A percentile compares a stretch with the other conserved stretches of the same genome.
These are phyloP conservation scores for Macrotyloma uniflorum DNA, from an alignment of 306 rosid species.

Conservation along the genomic window DNA sequence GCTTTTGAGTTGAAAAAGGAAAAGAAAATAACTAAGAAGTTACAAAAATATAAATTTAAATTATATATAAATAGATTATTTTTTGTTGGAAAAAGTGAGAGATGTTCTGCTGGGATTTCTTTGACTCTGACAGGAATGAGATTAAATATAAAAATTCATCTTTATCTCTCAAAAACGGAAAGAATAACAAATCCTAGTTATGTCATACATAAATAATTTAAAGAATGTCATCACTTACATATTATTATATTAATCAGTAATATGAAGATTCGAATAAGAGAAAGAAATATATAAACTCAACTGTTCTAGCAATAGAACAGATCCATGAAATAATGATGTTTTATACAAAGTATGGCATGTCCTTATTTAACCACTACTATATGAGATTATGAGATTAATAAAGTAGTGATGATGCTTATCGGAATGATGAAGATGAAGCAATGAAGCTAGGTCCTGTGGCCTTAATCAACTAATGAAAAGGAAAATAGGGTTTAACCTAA, in stretches of 20 bases:
- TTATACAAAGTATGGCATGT: neutral
- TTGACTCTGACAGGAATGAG: too few species aligned
- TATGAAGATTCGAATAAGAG: neutral
- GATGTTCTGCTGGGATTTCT: too few species aligned
- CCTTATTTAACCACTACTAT: neutral
- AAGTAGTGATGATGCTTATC: conserved; percentile 11
- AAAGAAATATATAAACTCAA: too few species aligned
- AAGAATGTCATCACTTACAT: neutral
- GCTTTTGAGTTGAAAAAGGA: neutral
- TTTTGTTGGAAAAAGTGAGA: too few species aligned
- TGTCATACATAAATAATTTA: neutral
- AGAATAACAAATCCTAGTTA: neutral
- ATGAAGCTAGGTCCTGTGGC: neutral
- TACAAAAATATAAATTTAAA: too few species aligned
- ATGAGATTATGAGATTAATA: neutral
- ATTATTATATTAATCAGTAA: neutral
- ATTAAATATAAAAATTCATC: too few species aligned
- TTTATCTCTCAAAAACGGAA: too few species aligned
- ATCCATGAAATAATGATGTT: neutral
- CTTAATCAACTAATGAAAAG: conserved; percentile 28
- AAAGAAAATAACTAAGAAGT: too few species aligned
- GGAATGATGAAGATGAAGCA: conserved; percentile 28
- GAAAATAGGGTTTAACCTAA: conserved; percentile 20
- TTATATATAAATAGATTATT: too few species aligned
- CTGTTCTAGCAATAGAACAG: neutral